phyloP scores from a whole-genome alignment of 495 filamentous ascomycete species.

The Letharia columbiana region DNA sequence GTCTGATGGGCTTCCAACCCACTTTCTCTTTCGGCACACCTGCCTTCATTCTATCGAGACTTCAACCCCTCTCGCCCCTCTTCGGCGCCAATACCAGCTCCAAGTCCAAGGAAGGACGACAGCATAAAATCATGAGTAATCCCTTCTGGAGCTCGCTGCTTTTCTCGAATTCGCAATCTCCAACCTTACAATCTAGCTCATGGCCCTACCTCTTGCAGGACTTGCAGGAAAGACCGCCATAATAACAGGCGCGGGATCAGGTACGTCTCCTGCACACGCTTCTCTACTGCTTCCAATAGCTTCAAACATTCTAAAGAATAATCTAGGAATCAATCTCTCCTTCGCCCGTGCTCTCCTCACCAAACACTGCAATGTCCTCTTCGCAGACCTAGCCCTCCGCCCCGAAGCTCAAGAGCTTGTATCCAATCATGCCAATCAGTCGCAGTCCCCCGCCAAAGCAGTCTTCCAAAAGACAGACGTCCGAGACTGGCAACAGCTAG shows the following conservation, averaged over 20 bases:
- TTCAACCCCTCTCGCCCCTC: not conserved
- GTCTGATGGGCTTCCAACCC: not conserved
- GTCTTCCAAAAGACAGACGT: conserved; percentile 60
- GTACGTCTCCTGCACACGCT: conserved; percentile 32
- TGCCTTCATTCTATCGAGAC: not conserved
- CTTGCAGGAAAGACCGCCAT: conserved; percentile 58
- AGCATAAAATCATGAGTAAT: not conserved
- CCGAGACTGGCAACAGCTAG: conserved; percentile 49
- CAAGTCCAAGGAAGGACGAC: not conserved
- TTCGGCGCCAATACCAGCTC: not conserved
- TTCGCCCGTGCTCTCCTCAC: conserved; percentile 52
- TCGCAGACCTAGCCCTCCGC: conserved; percentile 56
- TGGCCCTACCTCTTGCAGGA: conserved; percentile 44
- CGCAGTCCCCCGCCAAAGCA: conserved; percentile 34
- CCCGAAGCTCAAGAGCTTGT: conserved; percentile 54
- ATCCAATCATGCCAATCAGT: conserved; percentile 37
- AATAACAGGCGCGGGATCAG: conserved; percentile 62
- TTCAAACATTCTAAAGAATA: conserved; percentile 3
- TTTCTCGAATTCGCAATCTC: not conserved
- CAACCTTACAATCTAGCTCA: not conserved
- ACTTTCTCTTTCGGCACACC: not conserved
- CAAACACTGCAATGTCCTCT: conserved; percentile 54
- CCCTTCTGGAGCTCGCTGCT: not conserved
- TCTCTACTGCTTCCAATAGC: conserved; percentile 13
- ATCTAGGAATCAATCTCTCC: conserved; percentile 48